These are phyloP conservation scores for Pulveroboletus sp. DNA, from an alignment of 768 basidiomycete species.

Conservation along the genomic window DNA sequence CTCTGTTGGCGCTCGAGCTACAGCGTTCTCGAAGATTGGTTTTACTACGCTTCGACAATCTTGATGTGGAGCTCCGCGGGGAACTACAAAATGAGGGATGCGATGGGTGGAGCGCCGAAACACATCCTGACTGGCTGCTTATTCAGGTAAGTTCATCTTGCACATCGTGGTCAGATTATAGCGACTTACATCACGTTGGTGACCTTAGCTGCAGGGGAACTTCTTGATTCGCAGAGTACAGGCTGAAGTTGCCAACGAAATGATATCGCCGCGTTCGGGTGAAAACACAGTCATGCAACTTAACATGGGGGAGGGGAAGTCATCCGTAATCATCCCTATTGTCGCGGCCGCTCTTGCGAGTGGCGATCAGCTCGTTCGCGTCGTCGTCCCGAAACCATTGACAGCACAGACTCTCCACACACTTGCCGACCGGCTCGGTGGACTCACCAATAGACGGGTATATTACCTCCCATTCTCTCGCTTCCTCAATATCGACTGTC, in stretches of 20 bases:
- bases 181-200: background rate
- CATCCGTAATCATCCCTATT: constrained; percentile 44
- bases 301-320: constrained; percentile 60
- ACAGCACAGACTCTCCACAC: constrained; percentile 43
- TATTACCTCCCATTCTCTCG: constrained; percentile 49
- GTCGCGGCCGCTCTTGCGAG: constrained; percentile 39
- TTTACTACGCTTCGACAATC: background rate
- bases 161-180: background rate
- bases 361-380: constrained; percentile 39
- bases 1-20: constrained; percentile 24
- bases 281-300: constrained; percentile 42
- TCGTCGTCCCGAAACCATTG: constrained; percentile 45
- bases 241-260: constrained; percentile 38
- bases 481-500: constrained; percentile 16
- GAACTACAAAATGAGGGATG: constrained; percentile 1
- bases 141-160: background rate
- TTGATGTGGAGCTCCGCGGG: background rate
- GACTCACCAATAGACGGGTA: constrained; percentile 42
- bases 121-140: background rate
- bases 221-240: constrained; percentile 45
- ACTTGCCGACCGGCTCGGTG: constrained; percentile 38
- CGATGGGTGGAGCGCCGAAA: background rate
- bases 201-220: constrained; percentile 41
- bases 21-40: constrained; percentile 20
- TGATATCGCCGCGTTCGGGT: constrained; percentile 38